These are phyloP conservation scores for Rutidosis leptorrhynchoides DNA, from an alignment of 129 eudicot genomes.

Conservation along the genomic window DNA sequence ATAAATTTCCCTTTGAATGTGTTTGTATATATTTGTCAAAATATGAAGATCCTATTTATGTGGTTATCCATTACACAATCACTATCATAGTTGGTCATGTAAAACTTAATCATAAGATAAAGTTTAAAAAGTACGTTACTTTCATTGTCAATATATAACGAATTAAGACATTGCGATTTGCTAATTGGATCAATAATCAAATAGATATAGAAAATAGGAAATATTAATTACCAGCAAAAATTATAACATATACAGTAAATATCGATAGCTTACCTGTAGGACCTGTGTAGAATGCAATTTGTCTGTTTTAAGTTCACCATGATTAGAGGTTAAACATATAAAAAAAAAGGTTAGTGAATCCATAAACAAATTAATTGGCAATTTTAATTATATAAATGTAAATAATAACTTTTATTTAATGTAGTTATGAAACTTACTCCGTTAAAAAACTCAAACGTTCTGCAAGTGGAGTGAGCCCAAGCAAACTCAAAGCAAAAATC, in stretches of 20 bases:
- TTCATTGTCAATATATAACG: not conserved
- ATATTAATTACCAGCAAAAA: not conserved
- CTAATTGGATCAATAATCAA: no score
- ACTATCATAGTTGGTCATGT: not conserved
- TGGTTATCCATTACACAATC: not conserved
- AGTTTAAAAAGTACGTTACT: not conserved
- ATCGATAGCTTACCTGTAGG: slow-evolving; percentile 67
- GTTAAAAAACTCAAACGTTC: slow-evolving; percentile 87
- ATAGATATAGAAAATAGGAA: not conserved
- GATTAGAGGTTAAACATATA: slow-evolving; percentile 6
- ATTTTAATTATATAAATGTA: not conserved
- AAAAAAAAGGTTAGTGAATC: slow-evolving; percentile 19
- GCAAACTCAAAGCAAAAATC: slow-evolving; percentile 80
- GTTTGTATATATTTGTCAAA: not conserved
- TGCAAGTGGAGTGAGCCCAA: slow-evolving; percentile 82
- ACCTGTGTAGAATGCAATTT: slow-evolving; percentile 83
- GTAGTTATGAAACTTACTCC: slow-evolving; percentile 51
- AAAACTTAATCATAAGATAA: not conserved
- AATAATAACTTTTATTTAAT: no score
- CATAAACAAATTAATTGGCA: not conserved
- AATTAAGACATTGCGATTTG: no score
- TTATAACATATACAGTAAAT: not conserved
- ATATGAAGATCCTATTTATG: not conserved
- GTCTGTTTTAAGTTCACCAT: slow-evolving; percentile 42
- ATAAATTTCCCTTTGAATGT: no score